phyloP scores from a whole-genome alignment of 2,329 filamentous ascomycete genomes.

The Neofusicoccum cordaticola region DNA sequence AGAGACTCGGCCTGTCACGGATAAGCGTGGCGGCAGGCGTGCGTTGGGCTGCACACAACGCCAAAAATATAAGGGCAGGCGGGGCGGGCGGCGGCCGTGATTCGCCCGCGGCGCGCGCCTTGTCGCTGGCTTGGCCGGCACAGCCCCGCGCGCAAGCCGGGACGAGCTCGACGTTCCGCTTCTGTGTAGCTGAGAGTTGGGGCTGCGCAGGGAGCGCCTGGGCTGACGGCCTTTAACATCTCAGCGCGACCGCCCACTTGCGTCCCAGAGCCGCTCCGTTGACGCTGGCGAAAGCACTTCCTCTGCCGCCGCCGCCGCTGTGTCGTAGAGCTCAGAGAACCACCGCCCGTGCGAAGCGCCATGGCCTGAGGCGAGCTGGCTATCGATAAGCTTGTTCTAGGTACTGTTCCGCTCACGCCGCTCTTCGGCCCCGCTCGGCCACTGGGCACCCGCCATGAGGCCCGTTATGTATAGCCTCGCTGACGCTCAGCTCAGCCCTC shows the following conservation, averaged over 20 bases:
- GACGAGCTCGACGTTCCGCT: not conserved
- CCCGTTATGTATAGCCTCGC: slow-evolving; percentile 8
- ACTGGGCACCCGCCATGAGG: not conserved
- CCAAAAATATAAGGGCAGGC: slow-evolving; percentile 1
- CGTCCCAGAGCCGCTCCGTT: not conserved
- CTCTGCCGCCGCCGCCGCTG: no score
- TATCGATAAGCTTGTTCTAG: slow-evolving; percentile 8
- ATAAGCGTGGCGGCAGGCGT: not conserved
- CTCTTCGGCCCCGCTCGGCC: slow-evolving; percentile 16
- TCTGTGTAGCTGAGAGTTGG: slow-evolving; percentile 15
- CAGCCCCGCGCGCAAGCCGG: not conserved
- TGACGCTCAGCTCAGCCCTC: slow-evolving; percentile 16
- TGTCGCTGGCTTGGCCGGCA: not conserved
- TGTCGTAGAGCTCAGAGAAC: not conserved
- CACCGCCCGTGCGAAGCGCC: not conserved
- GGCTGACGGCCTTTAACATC: slow-evolving; percentile 1
- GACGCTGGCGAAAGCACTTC: not conserved
- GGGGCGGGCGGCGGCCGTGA: not conserved
- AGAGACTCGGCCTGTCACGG: not conserved
- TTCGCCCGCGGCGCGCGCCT: not conserved
- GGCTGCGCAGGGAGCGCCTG: slow-evolving; percentile 2
- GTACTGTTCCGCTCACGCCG: slow-evolving; percentile 2
- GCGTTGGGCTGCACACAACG: not conserved
- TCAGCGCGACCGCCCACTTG: not conserved
- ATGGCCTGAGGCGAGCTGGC: slow-evolving; percentile 5